Conservation (phyloP, 306 rosid species). For the Arachis stenosperma region DNA sequence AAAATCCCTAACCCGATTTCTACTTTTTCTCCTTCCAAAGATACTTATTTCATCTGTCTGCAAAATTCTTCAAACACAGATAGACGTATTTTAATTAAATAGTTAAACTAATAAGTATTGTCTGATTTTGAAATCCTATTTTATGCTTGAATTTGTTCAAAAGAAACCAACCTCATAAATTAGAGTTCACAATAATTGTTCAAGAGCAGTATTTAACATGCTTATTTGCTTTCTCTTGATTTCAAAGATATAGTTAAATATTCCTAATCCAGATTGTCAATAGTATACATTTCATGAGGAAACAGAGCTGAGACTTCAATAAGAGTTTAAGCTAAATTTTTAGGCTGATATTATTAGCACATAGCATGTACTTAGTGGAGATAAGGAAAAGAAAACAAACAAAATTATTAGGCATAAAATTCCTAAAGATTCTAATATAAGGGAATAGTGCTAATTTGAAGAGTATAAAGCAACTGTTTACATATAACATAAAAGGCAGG, state of each 20-base stretch:
- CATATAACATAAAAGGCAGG: neutral
- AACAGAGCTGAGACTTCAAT: neutral
- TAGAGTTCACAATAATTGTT: neutral
- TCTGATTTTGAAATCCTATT: neutral
- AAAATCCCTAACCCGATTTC: neutral
- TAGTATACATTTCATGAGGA: neutral
- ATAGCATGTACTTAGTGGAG: neutral
- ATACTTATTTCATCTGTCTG: neutral
- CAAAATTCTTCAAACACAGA: neutral
- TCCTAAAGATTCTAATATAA: neutral
- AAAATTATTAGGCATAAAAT: too few relatives aligned
- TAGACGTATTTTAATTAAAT: neutral
- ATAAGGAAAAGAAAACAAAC: neutral
- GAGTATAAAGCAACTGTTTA: neutral
- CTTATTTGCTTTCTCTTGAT: neutral
- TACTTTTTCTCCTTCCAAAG: neutral
- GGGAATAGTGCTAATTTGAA: neutral
- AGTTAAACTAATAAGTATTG: neutral
- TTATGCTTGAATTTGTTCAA: conserved; percentile 5
- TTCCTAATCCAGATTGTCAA: neutral
- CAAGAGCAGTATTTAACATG: neutral
- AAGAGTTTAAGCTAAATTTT: neutral
- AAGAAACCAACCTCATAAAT: neutral
- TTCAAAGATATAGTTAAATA: neutral
- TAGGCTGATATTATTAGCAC: neutral